Conservation (phyloP, 495 filamentous ascomycete genomes). For the Letharia columbiana region DNA sequence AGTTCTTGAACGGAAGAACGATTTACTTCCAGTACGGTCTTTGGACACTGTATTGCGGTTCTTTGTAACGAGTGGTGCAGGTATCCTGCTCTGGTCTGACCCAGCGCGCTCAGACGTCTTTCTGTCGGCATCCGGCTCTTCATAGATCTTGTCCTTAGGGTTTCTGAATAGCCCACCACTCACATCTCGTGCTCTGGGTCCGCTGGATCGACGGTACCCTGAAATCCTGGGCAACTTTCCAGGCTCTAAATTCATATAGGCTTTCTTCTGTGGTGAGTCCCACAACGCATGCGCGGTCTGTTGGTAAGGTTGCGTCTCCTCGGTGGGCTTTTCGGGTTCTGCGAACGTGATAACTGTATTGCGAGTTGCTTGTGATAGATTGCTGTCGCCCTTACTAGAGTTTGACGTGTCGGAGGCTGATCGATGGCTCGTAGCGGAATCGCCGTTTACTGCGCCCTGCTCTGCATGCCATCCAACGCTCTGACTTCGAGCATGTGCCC, state of each 20-base stretch:
- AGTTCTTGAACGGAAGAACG: constrained; percentile 35
- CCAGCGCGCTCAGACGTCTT: constrained; percentile 18
- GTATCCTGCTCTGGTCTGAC: constrained; percentile 35
- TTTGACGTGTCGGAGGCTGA: constrained; percentile 45
- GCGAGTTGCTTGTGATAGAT: constrained; percentile 13
- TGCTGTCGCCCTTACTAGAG: constrained; percentile 27
- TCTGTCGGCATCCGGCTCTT: constrained; percentile 53
- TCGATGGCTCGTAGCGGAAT: constrained; percentile 27
- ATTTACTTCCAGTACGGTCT: constrained; percentile 31
- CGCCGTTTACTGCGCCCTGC: constrained; percentile 37
- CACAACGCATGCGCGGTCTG: constrained; percentile 20
- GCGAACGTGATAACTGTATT: not conserved
- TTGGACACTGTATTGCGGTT: constrained; percentile 52
- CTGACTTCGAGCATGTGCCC: constrained; percentile 54
- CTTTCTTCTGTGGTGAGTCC: constrained; percentile 29
- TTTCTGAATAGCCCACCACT: constrained; percentile 43
- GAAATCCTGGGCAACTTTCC: constrained; percentile 10
- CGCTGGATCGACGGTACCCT: constrained; percentile 26
- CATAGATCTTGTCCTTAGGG: constrained; percentile 77
- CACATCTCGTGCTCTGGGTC: constrained; percentile 31
- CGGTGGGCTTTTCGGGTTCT: not conserved
- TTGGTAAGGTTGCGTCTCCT: not conserved
- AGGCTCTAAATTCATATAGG: constrained; percentile 25
- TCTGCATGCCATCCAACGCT: constrained; percentile 42
- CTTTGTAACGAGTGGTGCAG: constrained; percentile 45